phyloP scores from a whole-genome alignment of 2,329 filamentous ascomycete species.

The Colletotrichum sp. region DNA sequence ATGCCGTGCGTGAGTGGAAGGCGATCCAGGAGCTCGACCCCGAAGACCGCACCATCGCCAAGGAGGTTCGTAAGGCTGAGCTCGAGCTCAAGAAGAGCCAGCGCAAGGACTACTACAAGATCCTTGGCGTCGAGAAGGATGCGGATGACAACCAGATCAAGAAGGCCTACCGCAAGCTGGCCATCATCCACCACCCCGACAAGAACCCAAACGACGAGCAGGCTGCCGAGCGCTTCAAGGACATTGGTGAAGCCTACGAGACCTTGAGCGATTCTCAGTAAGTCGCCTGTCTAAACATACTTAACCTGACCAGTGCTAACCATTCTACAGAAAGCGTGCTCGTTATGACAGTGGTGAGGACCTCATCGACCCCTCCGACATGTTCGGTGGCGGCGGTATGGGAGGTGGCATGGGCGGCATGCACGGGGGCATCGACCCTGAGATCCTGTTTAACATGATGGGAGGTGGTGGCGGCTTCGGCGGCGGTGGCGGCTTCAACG shows the following conservation, averaged over 20 bases:
- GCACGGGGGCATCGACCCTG: conserved; percentile 72
- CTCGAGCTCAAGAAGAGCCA: conserved; percentile 97
- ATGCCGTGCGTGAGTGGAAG: conserved; percentile 89
- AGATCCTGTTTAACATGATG: conserved; percentile 87
- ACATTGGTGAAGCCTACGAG: conserved; percentile 96
- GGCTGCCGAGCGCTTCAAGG: conserved; percentile 94
- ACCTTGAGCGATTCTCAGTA: conserved; percentile 92
- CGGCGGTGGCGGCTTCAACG: conserved; percentile 49
- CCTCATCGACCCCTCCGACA: conserved; percentile 84
- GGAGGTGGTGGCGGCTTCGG: conserved; percentile 61
- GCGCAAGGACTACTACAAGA: conserved; percentile 99
- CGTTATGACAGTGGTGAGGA: conserved; percentile 94
- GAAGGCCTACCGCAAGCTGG: conserved; percentile 94
- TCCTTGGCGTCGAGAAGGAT: conserved; percentile 86
- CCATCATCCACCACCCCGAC: conserved; percentile 93
- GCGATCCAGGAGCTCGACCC: conserved; percentile 82
- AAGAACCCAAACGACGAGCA: conserved; percentile 90
- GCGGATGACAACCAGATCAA: conserved; percentile 87
- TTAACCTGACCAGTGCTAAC: conserved; percentile 35
- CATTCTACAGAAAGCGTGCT: conserved; percentile 72
- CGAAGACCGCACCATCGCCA: conserved; percentile 77
- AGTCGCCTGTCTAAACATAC: conserved; percentile 41
- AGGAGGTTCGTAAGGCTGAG: conserved; percentile 89
- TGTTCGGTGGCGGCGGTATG: conserved; percentile 71
- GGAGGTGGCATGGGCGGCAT: conserved; percentile 70